A percentile compares a stretch with the other conserved stretches of the same genome.
These are phyloP conservation scores for Phialophora verrucosa DNA, from an alignment of 2,329 filamentous ascomycete genomes.

Conservation along the genomic window DNA sequence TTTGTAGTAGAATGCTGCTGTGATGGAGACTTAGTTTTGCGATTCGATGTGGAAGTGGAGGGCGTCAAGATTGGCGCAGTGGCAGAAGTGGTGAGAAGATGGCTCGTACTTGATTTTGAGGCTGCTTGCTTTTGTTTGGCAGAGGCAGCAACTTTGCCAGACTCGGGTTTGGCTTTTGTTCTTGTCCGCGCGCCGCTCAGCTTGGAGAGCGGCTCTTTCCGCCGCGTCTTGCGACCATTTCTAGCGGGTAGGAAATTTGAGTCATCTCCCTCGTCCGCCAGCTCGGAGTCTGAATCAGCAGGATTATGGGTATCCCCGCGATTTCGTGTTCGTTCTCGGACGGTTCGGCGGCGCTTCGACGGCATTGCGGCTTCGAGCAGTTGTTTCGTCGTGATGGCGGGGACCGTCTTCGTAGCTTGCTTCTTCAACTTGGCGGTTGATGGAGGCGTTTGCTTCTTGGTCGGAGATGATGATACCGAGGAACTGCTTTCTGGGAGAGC, in stretches of 20 bases:
- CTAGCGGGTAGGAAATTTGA: slow-evolving; percentile 35
- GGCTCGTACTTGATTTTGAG: slow-evolving; percentile 35
- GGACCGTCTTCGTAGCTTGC: slow-evolving; percentile 17
- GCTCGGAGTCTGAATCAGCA: slow-evolving; percentile 29
- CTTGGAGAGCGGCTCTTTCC: slow-evolving; percentile 24
- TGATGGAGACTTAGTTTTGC: slow-evolving; percentile 39
- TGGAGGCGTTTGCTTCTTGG: not conserved
- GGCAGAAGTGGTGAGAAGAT: slow-evolving; percentile 30
- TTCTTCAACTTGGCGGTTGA: slow-evolving; percentile 14
- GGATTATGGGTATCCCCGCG: slow-evolving; percentile 34
- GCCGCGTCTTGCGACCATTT: slow-evolving; percentile 23
- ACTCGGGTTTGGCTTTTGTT: slow-evolving; percentile 14
- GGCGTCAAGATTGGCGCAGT: slow-evolving; percentile 34
- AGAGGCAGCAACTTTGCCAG: slow-evolving; percentile 17
- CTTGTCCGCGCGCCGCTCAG: slow-evolving; percentile 10
- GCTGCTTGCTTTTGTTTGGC: slow-evolving; percentile 19
- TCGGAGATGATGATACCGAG: slow-evolving; percentile 28
- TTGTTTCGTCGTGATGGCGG: slow-evolving; percentile 30
- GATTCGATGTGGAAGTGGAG: slow-evolving; percentile 33
- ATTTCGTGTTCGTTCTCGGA: slow-evolving; percentile 17
- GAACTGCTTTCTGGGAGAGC: slow-evolving; percentile 34
- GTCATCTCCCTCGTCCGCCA: slow-evolving; percentile 27
- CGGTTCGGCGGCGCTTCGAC: slow-evolving; percentile 23
- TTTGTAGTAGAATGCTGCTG: slow-evolving; percentile 31
- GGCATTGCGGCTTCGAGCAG: slow-evolving; percentile 34